Base-by-base conservation (phyloP, 2,329 filamentous ascomycete genomes). In the Metarhizium sp. region DNA sequence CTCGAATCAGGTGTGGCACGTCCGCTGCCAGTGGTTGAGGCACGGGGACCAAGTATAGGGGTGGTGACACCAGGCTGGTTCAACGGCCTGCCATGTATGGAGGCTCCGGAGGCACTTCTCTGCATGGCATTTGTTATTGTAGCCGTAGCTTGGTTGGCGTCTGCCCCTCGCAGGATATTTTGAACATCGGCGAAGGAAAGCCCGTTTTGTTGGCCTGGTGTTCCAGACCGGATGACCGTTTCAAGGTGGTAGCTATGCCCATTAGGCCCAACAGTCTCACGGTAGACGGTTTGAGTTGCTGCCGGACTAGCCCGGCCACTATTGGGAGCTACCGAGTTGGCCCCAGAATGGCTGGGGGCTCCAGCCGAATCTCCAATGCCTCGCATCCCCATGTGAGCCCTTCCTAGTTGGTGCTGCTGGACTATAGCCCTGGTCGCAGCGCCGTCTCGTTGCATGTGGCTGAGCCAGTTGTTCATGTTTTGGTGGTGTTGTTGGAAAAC, bases 101-200 rank as follows among this genome's bases (percentile, higher is more conserved):
- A 78, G 4, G 73, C 70, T 46, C 69, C 74, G 3, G 78, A 78
- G 40, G 75, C 71, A 60, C 75, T 80, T 54, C 78, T 71, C 47
- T 78, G 76, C 75, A 80, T 77, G 40, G 77, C 75, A 59, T 71
- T 75, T 6, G 75, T 70, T 69, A 78, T 76, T 51, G 75, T 75
- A 52, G 71, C 70, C 2, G 75, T 71, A 3, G 75, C 73, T 59
- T 78, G 73, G 38, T 64, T 69, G 29, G 72, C 68, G 61, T 80
- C 78, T 6, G 73, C 74, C 38, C 68, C 68, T 34, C 75, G 73
- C 11, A 79, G 61, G 34, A 77, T 73, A 54, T 71, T 76, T 50
- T 76, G 75, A 3, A 77, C 66, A 14, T 80, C 78, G 29, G 66
- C 63, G 2, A 72, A 66, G 13, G 75, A 73, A 34, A 78, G 62